Base-by-base conservation (phyloP, 2,329 filamentous ascomycete genomes). In the Colletotrichum acutatum region DNA sequence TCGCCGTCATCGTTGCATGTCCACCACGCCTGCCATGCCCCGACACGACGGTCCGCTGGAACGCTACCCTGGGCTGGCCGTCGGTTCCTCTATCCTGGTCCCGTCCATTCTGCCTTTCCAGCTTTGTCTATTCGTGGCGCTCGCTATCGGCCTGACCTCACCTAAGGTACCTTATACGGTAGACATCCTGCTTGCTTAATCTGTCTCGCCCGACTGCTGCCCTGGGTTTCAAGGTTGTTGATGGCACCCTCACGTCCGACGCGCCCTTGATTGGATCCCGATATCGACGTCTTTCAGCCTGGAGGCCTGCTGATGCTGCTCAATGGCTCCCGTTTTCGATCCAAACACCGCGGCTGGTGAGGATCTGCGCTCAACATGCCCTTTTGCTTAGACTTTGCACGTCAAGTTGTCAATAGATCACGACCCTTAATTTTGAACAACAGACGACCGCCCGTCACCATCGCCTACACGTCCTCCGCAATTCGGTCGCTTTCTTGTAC, bases 341-440 rank as follows among this genome's bases (percentile, higher is more conserved):
- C 28, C 65, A 68, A 68, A 49, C 30, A 52, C 64, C 26, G 19
- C 34, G n/a, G 26, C 52, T 49, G 42, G 42, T 4, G 42, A 49
- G 37, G 49, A 58, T 63, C 34, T 58, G 28, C 58, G 57, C 46
- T 22, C 42, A 7, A 30, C 65, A 46, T 56, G 59, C 12, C n/a
- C 14, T 57, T 24, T 68, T 52, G n/a, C 34, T 42, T 71, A 56
- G 46, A 26, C 58, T 59, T 72, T 62, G 46, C 46, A 68, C 28
- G 65, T 58, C 64, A 49, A 22, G 42, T 49, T 22, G 42, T 49
- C 42, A 63, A 53, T 37, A 14, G 32, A 22, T 24, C 34, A 32
- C 32, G 66, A 69, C 66, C 59, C 65, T 24, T 59, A 46, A 52
- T 46, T 19, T 60, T 57, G 32, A 32, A 65, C 46, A 57, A 72